Evolutionary conservation across 257 asterid genomes (phyloP).

Genomic region (Agastache rugosa): DNA sequence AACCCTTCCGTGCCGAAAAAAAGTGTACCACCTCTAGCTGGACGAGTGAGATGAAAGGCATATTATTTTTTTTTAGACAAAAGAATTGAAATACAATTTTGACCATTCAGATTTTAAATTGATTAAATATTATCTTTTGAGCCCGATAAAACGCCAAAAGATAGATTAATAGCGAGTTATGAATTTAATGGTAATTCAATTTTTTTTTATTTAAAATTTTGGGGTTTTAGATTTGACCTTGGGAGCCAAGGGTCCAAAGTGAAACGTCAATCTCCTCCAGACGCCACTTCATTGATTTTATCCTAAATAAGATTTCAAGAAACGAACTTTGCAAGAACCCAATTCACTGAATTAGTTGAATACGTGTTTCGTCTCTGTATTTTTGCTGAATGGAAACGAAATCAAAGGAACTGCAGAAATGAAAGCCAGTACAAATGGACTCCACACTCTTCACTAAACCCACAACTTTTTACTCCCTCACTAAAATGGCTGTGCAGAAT

Average conservation of each 20-base stretch:
- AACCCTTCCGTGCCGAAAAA: too few species aligned
- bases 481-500: slow-evolving; percentile 68
- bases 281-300: slow-evolving; percentile 33
- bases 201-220: neutral
- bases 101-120: too few species aligned
- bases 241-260: slow-evolving; percentile 27
- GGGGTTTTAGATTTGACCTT: neutral
- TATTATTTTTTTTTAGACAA: too few species aligned
- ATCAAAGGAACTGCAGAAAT: slow-evolving; percentile 6
- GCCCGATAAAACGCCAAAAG: neutral
- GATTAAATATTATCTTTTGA: too few species aligned
- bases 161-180: neutral
- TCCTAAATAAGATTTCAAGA: slow-evolving; percentile 35
- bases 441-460: slow-evolving; percentile 46
- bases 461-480: slow-evolving; percentile 40
- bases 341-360: neutral
- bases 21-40: too few species aligned
- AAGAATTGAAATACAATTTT: too few species aligned
- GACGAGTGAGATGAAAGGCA: too few species aligned
- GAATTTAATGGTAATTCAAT: neutral
- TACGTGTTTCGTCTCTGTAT: neutral
- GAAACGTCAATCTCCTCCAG: slow-evolving; percentile 40
- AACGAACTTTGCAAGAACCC: neutral
- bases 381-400: slow-evolving; percentile 36
- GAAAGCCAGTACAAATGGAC: slow-evolving; percentile 46